phyloP scores from a whole-genome alignment of 2,329 filamentous ascomycete species.

The Alternaria sp. region DNA sequence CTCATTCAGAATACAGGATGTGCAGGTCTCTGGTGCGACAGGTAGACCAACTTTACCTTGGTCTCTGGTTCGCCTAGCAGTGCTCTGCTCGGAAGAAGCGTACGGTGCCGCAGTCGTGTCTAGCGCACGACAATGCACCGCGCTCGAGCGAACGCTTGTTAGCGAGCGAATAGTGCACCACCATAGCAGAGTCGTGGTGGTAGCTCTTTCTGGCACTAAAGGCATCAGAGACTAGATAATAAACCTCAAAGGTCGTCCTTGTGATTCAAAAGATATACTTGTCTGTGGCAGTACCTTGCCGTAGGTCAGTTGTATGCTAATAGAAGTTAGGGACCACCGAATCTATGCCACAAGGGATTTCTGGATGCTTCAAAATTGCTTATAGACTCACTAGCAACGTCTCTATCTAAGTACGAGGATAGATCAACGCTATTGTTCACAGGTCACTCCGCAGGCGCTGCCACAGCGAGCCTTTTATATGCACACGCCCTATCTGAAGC shows the following conservation, averaged over 20 bases:
- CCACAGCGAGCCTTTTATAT: conserved; percentile 8
- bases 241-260: background rate
- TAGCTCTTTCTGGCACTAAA: conserved; percentile 5
- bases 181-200: background rate
- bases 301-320: background rate
- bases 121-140: background rate
- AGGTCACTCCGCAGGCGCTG: conserved; percentile 8
- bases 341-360: conserved; percentile 5
- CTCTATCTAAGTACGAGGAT: background rate
- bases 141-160: background rate
- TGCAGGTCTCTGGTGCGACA: background rate
- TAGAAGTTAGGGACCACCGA: background rate
- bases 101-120: conserved; percentile 3
- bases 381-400: background rate
- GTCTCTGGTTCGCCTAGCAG: conserved; percentile 7
- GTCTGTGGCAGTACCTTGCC: background rate
- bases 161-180: background rate
- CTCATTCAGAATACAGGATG: background rate
- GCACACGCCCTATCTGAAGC: background rate
- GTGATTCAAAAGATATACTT: background rate
- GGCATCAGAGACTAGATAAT: conserved; percentile 7
- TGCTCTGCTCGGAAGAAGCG: conserved; percentile 5
- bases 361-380: conserved; percentile 4
- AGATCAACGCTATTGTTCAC: conserved; percentile 8
- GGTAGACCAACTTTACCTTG: conserved; percentile 1